Evolutionary conservation across 2,329 filamentous ascomycete species (phyloP).

Genomic region (Metarhizium robertsii): DNA sequence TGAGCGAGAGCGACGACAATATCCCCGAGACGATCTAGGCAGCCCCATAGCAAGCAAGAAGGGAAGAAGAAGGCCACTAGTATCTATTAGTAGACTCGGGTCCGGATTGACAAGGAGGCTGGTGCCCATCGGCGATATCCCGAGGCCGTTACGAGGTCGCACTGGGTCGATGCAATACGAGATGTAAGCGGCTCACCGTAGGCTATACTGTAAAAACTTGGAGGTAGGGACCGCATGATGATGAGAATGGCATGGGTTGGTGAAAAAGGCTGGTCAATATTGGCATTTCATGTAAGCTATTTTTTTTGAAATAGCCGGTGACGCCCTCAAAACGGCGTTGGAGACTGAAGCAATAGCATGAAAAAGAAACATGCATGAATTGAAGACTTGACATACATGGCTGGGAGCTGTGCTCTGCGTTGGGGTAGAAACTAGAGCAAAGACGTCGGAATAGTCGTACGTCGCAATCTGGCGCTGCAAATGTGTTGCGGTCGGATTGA

Average conservation of each 20-base stretch:
- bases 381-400: background rate
- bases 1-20: constrained; percentile 91
- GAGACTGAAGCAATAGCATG: background rate
- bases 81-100: background rate
- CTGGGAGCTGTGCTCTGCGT: background rate
- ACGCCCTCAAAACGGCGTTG: constrained; percentile 4
- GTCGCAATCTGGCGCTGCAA: no score
- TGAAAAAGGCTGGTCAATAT: background rate
- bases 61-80: background rate
- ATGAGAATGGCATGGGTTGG: background rate
- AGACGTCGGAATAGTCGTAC: no score
- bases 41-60: background rate
- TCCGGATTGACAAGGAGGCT: background rate
- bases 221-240: background rate
- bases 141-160: background rate
- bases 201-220: background rate
- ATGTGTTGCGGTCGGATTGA: no score
- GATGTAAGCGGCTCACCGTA: background rate
- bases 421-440: background rate
- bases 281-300: constrained; percentile 3
- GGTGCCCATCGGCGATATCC: background rate
- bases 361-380: background rate
- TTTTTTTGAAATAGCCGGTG: background rate
- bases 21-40: constrained; percentile 31
- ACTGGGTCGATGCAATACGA: background rate